Evolutionary conservation across 768 basidiomycete species (phyloP).

Genomic region (Daedalea quercina): DNA sequence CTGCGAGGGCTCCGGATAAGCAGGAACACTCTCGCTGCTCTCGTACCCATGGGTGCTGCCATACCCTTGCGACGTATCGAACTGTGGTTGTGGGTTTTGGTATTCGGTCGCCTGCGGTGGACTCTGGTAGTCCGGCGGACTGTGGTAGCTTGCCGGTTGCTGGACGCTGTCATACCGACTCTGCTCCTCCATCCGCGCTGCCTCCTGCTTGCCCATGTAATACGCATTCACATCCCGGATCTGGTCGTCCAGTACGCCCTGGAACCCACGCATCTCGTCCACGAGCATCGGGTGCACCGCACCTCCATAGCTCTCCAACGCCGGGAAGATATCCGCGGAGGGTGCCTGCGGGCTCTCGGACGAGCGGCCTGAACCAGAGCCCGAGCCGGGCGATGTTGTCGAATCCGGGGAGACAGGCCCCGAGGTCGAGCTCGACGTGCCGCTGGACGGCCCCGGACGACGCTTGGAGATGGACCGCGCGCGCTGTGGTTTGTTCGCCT

Average conservation of each 20-base stretch:
- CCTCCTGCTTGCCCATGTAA: conserved; percentile 6
- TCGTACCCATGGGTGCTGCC: background rate
- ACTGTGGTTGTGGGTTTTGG: too few species aligned
- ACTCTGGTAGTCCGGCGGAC: background rate
- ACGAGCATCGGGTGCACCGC: conserved; percentile 26
- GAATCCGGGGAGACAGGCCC: background rate
- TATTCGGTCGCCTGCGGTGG: conserved; percentile 2
- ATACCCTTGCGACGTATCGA: background rate
- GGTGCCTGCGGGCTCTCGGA: conserved; percentile 11
- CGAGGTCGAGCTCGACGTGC: background rate
- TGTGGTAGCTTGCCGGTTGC: background rate
- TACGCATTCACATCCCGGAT: conserved; percentile 15
- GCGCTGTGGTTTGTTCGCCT: conserved; percentile 20
- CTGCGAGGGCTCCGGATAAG: background rate
- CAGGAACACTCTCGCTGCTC: background rate
- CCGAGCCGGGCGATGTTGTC: background rate
- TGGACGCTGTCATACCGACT: background rate
- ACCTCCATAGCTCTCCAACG: conserved; percentile 16
- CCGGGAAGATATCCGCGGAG: conserved; percentile 10
- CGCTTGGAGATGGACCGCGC: conserved; percentile 5
- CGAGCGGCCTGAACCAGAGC: conserved; percentile 3
- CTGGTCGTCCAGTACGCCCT: conserved; percentile 23
- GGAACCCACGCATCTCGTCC: conserved; percentile 24
- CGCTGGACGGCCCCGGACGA: conserved; percentile 5
- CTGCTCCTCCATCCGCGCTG: conserved; percentile 2